A percentile compares a stretch with the other conserved stretches of the same genome.
Evolutionary conservation across 1,139 yeast species (phyloP).

Genomic region (Scheffersomyces segobiensis): DNA sequence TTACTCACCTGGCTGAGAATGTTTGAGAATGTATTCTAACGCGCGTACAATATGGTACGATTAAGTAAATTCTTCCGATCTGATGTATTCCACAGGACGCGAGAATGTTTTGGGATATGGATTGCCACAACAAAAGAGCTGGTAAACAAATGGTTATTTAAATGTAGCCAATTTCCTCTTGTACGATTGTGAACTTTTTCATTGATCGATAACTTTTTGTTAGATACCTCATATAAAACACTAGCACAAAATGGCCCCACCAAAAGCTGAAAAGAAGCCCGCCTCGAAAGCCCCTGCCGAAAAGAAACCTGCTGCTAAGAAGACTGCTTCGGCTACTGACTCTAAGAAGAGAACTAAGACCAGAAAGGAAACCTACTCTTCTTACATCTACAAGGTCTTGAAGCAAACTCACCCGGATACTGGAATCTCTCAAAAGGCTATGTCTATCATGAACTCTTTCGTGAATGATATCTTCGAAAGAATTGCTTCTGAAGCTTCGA

Average conservation of each 20-base stretch:
- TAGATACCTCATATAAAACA: neutral
- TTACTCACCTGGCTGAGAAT: neutral
- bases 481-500: conserved; percentile 97
- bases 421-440: conserved; percentile 98
- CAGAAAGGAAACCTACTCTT: conserved; percentile 98
- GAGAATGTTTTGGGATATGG: neutral
- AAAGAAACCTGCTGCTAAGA: conserved; percentile 34
- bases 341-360: conserved; percentile 94
- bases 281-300: conserved; percentile 33
- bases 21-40: neutral
- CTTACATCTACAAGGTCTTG: conserved; percentile 97
- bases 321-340: conserved; percentile 54
- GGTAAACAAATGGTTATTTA: neutral
- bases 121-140: neutral
- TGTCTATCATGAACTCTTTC: conserved; percentile 98
- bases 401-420: conserved; percentile 99
- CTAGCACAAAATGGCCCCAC: conserved; percentile 25
- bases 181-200: neutral
- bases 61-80: neutral
- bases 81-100: neutral
- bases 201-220: neutral
- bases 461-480: conserved; percentile 95
- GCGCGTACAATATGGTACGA: neutral
- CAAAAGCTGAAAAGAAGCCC: conserved; percentile 32
- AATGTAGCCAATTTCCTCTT: neutral